Conservation (phyloP, 352 stramenopile genomes). For the Elongisporangium undulatum region DNA sequence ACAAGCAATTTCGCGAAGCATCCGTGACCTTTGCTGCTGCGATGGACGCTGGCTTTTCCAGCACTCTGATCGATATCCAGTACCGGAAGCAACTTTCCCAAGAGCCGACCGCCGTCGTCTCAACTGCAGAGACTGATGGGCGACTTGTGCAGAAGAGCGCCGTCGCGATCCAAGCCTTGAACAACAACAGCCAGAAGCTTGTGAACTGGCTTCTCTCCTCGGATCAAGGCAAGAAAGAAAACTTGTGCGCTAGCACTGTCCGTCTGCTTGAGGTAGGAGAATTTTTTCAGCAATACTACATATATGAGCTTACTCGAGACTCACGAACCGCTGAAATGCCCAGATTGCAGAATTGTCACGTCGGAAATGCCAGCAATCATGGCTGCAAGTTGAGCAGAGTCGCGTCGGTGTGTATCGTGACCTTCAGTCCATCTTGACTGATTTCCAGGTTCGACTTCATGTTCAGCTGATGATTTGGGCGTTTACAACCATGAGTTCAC, state of each 20-base stretch:
- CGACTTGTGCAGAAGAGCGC: conserved; percentile 13
- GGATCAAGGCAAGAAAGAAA: conserved; percentile 68
- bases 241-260: conserved; percentile 46
- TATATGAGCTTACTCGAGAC: conserved; percentile 2
- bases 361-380: conserved; percentile 58
- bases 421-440: conserved; percentile 66
- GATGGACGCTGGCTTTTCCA: conserved; percentile 76
- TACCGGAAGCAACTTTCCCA: conserved; percentile 44
- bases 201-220: conserved; percentile 74
- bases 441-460: conserved; percentile 57
- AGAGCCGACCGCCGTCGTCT: neutral
- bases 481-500: conserved; percentile 2
- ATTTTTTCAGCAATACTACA: neutral
- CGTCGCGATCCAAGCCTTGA: conserved; percentile 29
- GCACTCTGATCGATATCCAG: conserved; percentile 59
- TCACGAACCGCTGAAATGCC: neutral
- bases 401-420: conserved; percentile 63
- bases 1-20: conserved; percentile 71
- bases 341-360: conserved; percentile 58
- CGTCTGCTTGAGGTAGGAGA: conserved; percentile 50
- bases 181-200: conserved; percentile 70
- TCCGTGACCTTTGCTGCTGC: conserved; percentile 50
- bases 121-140: conserved; percentile 4
- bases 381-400: conserved; percentile 54
- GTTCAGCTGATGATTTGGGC: neutral